Conservation (phyloP, 305 asterid genomes). For the Fraxinus paxiana region DNA sequence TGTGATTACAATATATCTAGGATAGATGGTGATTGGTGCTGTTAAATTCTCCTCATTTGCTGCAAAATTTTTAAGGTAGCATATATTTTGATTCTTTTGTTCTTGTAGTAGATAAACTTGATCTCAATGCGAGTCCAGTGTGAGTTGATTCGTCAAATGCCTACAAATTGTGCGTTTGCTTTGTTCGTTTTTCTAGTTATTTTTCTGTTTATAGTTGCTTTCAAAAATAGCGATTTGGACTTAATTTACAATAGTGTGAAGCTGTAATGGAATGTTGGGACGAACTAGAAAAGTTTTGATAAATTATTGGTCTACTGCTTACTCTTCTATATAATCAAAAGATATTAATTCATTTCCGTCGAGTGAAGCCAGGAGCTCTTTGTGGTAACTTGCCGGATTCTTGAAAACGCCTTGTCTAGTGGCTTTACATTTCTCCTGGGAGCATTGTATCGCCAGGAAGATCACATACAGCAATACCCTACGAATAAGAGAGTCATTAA, state of each 20-base stretch:
- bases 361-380: background rate
- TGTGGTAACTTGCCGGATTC: background rate
- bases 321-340: conserved; percentile 25
- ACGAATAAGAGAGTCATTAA: background rate
- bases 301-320: conserved; percentile 3
- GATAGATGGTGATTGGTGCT: background rate
- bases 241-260: background rate
- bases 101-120: background rate
- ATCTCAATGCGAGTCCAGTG: background rate
- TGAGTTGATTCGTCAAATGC: background rate
- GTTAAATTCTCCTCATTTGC: background rate
- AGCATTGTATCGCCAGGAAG: conserved; percentile 97
- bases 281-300: background rate
- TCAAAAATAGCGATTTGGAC: background rate
- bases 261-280: background rate
- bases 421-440: conserved; percentile 83
- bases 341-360: background rate
- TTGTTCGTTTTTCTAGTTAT: background rate
- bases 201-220: background rate
- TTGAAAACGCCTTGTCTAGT: background rate
- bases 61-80: background rate
- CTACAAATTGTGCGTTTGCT: background rate
- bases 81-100: background rate
- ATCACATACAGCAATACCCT: conserved; percentile 98
- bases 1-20: background rate